Evolutionary conservation across 2,329 filamentous ascomycete genomes (phyloP).

Genomic region (Cladosporium velox): DNA sequence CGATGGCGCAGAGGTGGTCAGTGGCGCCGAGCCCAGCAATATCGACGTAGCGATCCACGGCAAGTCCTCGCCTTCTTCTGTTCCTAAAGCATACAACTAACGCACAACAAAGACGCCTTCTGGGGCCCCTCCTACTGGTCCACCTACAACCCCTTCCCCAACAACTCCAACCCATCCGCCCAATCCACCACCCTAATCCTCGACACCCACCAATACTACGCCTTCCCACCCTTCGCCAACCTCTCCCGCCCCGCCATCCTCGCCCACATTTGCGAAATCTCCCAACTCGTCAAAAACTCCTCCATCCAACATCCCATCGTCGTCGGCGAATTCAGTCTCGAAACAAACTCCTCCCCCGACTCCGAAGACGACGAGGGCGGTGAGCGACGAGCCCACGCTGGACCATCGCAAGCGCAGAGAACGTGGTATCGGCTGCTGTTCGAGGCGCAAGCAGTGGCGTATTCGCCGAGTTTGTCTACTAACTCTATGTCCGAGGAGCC

Average conservation of each 20-base stretch:
- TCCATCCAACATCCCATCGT: constrained; percentile 20
- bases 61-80: constrained; percentile 1
- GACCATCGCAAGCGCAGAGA: constrained; percentile 21
- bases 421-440: constrained; percentile 30
- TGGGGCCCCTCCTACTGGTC: constrained; percentile 29
- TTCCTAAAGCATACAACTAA: background rate
- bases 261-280: constrained; percentile 27
- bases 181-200: constrained; percentile 21
- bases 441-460: constrained; percentile 29
- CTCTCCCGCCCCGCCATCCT: constrained; percentile 25
- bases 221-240: constrained; percentile 29
- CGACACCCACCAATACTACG: constrained; percentile 34
- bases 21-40: constrained; percentile 21
- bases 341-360: constrained; percentile 24
- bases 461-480: constrained; percentile 21
- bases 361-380: constrained; percentile 20
- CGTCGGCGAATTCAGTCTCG: constrained; percentile 30
- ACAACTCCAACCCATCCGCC: constrained; percentile 13
- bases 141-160: constrained; percentile 27
- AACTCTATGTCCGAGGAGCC: background rate
- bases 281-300: constrained; percentile 15
- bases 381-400: background rate
- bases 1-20: constrained; percentile 10
- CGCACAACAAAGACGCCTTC: constrained; percentile 25
- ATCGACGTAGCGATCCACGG: constrained; percentile 30